Percentiles rank a stretch among this genome's conserved stretches.
Evolutionary conservation across 331 rosid genomes (phyloP).

Genomic region (Acacia pycnantha): DNA sequence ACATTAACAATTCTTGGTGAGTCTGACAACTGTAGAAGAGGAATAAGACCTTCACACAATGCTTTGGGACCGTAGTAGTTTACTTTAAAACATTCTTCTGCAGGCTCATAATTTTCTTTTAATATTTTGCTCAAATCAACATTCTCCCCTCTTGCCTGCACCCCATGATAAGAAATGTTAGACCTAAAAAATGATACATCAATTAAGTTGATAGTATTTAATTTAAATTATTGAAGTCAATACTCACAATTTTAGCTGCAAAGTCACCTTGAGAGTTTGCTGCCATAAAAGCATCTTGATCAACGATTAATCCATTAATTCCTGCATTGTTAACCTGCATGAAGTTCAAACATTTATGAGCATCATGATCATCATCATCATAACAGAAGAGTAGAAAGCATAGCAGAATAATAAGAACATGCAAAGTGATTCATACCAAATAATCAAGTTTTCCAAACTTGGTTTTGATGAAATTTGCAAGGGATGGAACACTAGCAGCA

Average conservation of each 20-base stretch:
- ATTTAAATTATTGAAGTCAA: too few species aligned
- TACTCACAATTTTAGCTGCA: background rate
- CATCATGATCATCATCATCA: background rate
- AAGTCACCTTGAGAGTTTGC: conserved; percentile 26
- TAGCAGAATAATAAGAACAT: too few species aligned
- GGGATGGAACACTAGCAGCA: conserved; percentile 27
- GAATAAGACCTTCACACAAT: conserved; percentile 37
- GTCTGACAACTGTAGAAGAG: conserved; percentile 40
- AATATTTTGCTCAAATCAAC: conserved; percentile 10
- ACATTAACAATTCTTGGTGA: conserved; percentile 51
- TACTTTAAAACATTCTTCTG: conserved; percentile 7
- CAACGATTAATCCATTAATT: conserved; percentile 17
- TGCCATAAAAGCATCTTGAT: conserved; percentile 22
- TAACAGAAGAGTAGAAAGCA: too few species aligned
- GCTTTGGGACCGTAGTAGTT: conserved; percentile 38
- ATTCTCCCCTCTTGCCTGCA: background rate
- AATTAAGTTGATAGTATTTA: background rate
- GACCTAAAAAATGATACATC: background rate
- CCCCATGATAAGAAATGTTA: background rate
- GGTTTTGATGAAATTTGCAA: conserved; percentile 41
- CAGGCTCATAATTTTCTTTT: background rate
- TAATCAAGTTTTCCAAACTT: conserved; percentile 23
- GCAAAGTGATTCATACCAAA: background rate
- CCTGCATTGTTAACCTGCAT: conserved; percentile 54
- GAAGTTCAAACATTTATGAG: background rate